phyloP scores from a whole-genome alignment of 2,329 filamentous ascomycete species.

The Diaporthe helianthi region DNA sequence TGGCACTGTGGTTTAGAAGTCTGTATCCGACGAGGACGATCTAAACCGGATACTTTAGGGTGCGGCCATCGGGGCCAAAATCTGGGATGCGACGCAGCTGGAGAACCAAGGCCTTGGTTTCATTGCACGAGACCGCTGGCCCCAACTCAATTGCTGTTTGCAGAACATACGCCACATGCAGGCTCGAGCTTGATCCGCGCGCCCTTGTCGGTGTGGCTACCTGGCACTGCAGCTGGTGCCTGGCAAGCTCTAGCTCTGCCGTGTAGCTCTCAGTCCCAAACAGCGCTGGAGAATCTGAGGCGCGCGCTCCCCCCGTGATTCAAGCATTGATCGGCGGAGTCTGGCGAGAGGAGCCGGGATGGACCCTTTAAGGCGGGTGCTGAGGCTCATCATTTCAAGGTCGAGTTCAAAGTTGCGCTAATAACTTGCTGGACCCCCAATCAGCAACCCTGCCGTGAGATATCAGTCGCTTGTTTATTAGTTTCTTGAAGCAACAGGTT shows the following conservation, averaged over 20 bases:
- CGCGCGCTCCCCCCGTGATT: slow-evolving; percentile 19
- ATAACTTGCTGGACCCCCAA: background rate
- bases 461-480: slow-evolving; percentile 20
- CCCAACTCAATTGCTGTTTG: slow-evolving; percentile 3
- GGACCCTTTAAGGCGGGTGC: background rate
- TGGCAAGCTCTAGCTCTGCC: too few species aligned
- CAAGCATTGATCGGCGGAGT: slow-evolving; percentile 19
- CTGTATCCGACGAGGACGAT: background rate
- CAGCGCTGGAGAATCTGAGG: slow-evolving; percentile 4
- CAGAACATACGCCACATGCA: slow-evolving; percentile 22
- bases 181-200: background rate
- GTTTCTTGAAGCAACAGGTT: background rate
- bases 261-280: slow-evolving; percentile 22
- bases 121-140: background rate
- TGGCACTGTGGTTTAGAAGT: background rate
- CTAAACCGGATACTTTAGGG: background rate
- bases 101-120: background rate
- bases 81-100: background rate
- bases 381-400: slow-evolving; percentile 20
- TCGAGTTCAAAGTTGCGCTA: background rate
- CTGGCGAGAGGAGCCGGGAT: slow-evolving; percentile 4
- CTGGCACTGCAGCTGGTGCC: too few species aligned
- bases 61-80: background rate
- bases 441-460: background rate
- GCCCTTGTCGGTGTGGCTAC: slow-evolving; percentile 17